These are phyloP conservation scores for Alternaria viburni DNA, from an alignment of 2,329 filamentous ascomycete species.

Conservation along the genomic window DNA sequence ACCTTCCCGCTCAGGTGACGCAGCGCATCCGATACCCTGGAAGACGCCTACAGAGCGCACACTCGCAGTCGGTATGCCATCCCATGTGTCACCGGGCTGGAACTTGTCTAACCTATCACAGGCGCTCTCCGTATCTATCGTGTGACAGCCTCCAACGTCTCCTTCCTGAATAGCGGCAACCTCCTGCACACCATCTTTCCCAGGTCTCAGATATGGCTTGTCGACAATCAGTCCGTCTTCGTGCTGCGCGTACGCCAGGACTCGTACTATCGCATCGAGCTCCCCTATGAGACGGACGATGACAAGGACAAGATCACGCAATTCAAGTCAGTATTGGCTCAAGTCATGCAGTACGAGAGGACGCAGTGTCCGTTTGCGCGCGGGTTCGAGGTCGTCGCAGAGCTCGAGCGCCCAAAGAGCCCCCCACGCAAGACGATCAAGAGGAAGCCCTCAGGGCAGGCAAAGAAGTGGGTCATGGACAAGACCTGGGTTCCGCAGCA, in stretches of 20 bases:
- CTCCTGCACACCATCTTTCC: slow-evolving; percentile 86
- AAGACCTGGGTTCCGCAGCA: slow-evolving; percentile 57
- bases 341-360: slow-evolving; percentile 83
- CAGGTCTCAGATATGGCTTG: slow-evolving; percentile 92
- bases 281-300: slow-evolving; percentile 70
- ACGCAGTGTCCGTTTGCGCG: slow-evolving; percentile 86
- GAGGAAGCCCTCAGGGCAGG: slow-evolving; percentile 63
- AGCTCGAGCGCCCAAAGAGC: slow-evolving; percentile 71
- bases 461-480: slow-evolving; percentile 58
- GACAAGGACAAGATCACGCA: slow-evolving; percentile 69
- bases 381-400: slow-evolving; percentile 73
- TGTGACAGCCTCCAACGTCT: slow-evolving; percentile 78
- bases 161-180: slow-evolving; percentile 84
- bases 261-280: slow-evolving; percentile 88
- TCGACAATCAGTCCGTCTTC: slow-evolving; percentile 83
- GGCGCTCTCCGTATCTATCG: slow-evolving; percentile 84
- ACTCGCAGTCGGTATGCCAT: slow-evolving; percentile 72
- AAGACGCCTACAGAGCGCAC: slow-evolving; percentile 78
- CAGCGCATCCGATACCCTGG: slow-evolving; percentile 70
- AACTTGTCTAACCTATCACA: slow-evolving; percentile 31
- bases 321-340: slow-evolving; percentile 72
- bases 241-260: slow-evolving; percentile 84
- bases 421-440: slow-evolving; percentile 58
- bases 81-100: background rate
- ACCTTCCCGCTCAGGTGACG: slow-evolving; percentile 45